Percentiles rank a stretch among this genome's conserved stretches.
Evolutionary conservation across 192 early-diverging fungal genomes (phyloP).

Genomic region (Coemansia sp.): DNA sequence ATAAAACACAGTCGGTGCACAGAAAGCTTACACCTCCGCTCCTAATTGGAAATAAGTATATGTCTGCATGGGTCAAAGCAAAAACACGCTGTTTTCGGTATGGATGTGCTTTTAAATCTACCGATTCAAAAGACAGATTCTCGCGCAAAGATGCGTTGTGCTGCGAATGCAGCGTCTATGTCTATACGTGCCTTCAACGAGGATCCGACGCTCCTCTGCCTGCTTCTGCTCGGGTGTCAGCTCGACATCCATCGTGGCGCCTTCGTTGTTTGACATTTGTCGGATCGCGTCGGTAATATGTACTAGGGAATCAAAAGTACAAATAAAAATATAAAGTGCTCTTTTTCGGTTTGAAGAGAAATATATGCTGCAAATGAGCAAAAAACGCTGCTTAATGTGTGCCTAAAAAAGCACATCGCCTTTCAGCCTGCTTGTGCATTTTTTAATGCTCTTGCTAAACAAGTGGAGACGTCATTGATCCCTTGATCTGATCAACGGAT

Average conservation of each 20-base stretch:
- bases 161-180: not conserved
- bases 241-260: constrained; percentile 49
- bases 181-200: constrained; percentile 44
- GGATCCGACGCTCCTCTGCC: constrained; percentile 47
- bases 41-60: not conserved
- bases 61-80: not conserved
- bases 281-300: not conserved
- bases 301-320: not conserved
- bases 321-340: not conserved
- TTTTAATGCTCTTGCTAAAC: not conserved
- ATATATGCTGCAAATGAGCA: too few species aligned
- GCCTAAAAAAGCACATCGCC: too few species aligned
- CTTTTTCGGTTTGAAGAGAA: not conserved
- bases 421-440: not conserved
- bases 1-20: not conserved
- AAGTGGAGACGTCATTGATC: constrained; percentile 37
- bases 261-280: constrained; percentile 32
- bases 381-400: too few species aligned
- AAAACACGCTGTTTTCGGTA: not conserved
- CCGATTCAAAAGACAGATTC: not conserved
- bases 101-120: not conserved
- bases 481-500: constrained; percentile 18
- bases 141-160: too few species aligned
- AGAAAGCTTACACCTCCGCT: too few species aligned
- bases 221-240: constrained; percentile 42